These are phyloP conservation scores for Peronospora destructor DNA, from an alignment of 352 stramenopile species.

Conservation along the genomic window DNA sequence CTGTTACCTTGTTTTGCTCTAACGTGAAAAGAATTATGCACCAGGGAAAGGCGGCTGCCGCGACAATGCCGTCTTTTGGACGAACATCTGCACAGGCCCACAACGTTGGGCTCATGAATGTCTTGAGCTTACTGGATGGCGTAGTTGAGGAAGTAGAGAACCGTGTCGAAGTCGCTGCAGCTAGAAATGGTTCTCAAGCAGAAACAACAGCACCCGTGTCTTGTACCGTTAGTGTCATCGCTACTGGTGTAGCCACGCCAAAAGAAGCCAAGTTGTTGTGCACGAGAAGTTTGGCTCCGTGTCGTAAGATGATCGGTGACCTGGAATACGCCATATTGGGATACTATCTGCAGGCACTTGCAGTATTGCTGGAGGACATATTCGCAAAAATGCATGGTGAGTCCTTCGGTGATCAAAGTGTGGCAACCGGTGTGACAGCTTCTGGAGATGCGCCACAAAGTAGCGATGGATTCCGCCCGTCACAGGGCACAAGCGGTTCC, in stretches of 20 bases:
- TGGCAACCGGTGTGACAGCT: constrained; percentile 3
- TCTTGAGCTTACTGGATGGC: constrained; percentile 59
- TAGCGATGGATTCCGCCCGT: constrained; percentile 13
- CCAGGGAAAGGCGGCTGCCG: constrained; percentile 42
- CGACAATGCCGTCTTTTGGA: constrained; percentile 40
- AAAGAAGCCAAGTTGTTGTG: constrained; percentile 39
- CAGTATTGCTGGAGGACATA: constrained; percentile 46
- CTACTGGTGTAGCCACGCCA: constrained; percentile 20
- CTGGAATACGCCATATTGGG: constrained; percentile 60
- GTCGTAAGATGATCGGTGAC: constrained; percentile 42
- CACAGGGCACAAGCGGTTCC: constrained; percentile 35
- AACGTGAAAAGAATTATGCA: constrained; percentile 75
- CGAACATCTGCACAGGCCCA: constrained; percentile 66
- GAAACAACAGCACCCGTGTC: constrained; percentile 3
- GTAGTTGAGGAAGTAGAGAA: constrained; percentile 47
- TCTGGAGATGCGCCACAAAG: constrained; percentile 13
- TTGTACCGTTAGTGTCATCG: constrained; percentile 1
- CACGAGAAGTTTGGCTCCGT: constrained; percentile 36
- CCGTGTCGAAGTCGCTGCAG: constrained; percentile 27
- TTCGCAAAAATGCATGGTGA: constrained; percentile 83
- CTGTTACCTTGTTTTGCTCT: constrained; percentile 56
- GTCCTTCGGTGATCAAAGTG: constrained; percentile 55
- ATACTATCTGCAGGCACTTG: constrained; percentile 63
- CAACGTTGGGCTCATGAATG: constrained; percentile 70
- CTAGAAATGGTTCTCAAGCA: constrained; percentile 10